Evolutionary conservation across 345 rosid species (phyloP), one percentile per base, ranked within the genome.

Genomic region (Firmiana major): DNA sequence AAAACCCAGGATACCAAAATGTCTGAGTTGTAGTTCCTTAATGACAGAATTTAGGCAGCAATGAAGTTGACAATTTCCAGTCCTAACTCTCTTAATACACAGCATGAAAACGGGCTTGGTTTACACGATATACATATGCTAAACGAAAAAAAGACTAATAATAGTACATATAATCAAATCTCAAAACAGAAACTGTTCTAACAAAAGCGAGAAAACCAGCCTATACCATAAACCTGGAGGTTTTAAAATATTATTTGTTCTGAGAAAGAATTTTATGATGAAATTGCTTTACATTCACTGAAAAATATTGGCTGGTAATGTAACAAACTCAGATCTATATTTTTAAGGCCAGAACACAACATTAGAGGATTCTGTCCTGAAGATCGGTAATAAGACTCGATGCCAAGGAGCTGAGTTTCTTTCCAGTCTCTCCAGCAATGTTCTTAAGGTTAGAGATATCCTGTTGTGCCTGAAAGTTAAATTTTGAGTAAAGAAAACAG

Each of bases 371-470:
- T 84, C 97, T 87, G 81, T 96, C 99, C 78, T 95, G 98, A 69
- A 96, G 88, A 80, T 96, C 99, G 0, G 88, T 83, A 7, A 96
- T 86, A 62, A 96, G 84, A 55, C 84, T 80, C 1, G 99, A 96
- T 3, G 98, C 99, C 54, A 96, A 79, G 63, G 97, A 75, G 81
- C 92, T 88, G 10, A 96, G 90, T 87, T 87, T 93, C 89, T 91
- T 97, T 68, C 91, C 93, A 0, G 98, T 91, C 87, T 97, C 99
- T 77, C 97, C 97, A 0, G 99, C 99, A 1, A 96, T 90, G 84
- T 87, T 88, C 86, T 85, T 92, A 7, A 96, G 87, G 48, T 94
- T 89, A 22, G 97, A 94, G 58, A 96, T 84, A 81, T 93, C 99
- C 77, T 94, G 95, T 77, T 92, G 94, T 58, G 98, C 98, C 99